phyloP scores from a whole-genome alignment of 108 stramenopile species.

The Cylindrotheca closterium region DNA sequence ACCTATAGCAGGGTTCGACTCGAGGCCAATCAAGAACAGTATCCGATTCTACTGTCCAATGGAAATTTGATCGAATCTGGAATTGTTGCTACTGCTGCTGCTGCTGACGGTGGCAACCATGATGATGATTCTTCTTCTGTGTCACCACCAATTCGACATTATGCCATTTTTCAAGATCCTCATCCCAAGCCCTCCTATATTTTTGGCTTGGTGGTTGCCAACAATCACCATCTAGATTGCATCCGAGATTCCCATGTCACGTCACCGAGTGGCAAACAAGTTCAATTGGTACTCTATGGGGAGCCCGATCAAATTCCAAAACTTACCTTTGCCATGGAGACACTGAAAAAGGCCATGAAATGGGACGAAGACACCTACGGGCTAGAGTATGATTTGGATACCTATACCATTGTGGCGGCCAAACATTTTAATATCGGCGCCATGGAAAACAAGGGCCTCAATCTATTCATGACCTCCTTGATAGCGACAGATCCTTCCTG shows the following conservation, averaged over 20 bases:
- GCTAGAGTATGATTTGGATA: constrained; percentile 83
- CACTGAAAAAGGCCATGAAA: constrained; percentile 68
- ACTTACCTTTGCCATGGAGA: neutral
- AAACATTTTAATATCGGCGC: constrained; percentile 57
- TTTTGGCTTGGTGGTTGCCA: neutral
- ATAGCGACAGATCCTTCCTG: neutral
- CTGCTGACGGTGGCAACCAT: too few relatives aligned
- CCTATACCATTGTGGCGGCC: constrained; percentile 83
- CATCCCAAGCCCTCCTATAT: neutral
- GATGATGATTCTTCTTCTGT: too few relatives aligned
- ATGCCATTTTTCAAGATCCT: constrained; percentile 1
- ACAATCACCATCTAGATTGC: neutral
- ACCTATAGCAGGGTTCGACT: neutral
- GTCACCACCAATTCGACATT: neutral
- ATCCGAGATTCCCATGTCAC: neutral
- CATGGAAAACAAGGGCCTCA: neutral
- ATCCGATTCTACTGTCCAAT: neutral
- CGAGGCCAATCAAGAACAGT: neutral
- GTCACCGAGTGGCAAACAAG: neutral
- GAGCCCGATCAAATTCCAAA: neutral
- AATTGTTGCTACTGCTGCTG: neutral
- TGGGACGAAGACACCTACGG: constrained; percentile 88
- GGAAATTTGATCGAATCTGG: neutral
- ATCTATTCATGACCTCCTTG: neutral
- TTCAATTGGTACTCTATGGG: neutral